Evolutionary conservation across 202 grass and related monocot species (phyloP), one percentile per base, ranked within the genome.

Genomic region (Carex arenaria): DNA sequence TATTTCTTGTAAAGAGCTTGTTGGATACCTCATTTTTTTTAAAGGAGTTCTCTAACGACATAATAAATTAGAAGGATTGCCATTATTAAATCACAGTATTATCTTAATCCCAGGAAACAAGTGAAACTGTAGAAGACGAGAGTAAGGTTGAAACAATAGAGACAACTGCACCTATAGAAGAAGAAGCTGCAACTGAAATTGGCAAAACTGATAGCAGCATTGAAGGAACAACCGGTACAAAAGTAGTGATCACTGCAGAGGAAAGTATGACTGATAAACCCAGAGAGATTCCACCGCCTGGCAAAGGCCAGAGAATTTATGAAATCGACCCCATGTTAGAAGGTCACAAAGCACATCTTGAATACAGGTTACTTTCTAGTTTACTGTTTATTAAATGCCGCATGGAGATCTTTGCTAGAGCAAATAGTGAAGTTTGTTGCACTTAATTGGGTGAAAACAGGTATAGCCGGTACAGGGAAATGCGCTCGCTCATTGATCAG

Each of bases 271-370:
- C 19, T 54, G 78, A 81, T 53, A 93, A 88, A 87, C 75, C 86
- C 72, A 87, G 83, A 80, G 64, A 40, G 57, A 31, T 96, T 72
- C 85, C 89, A 11, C 88, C 56, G 9, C 84, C 96, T 51, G 82
- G 85, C 64, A 63, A 86, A 57, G 96, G 96, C 47, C 88, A 92
- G 81, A 92, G 83, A 85, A 99, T 96, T 82, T 99, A 87, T 88
- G 69, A 99, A 51, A 86, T 96, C 42, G 96, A 99, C 51, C 81
- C 93, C 32, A 89, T 64, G 75, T 85, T 95, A 61, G 43, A 85
- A 70, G 89, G 75, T 70, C 88, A 75, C 45, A 87, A 84, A 56
- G 54, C 84, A 59, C 96, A 96, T 94, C 96, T 99, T 82, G 73
- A 92, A 63, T 92, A 95, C 63, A 85, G 96, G 96, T 99, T 89